A percentile compares a stretch with the other conserved stretches of the same genome.
Evolutionary conservation across 495 filamentous ascomycete species (phyloP).

Genomic region (Neurospora sp.): DNA sequence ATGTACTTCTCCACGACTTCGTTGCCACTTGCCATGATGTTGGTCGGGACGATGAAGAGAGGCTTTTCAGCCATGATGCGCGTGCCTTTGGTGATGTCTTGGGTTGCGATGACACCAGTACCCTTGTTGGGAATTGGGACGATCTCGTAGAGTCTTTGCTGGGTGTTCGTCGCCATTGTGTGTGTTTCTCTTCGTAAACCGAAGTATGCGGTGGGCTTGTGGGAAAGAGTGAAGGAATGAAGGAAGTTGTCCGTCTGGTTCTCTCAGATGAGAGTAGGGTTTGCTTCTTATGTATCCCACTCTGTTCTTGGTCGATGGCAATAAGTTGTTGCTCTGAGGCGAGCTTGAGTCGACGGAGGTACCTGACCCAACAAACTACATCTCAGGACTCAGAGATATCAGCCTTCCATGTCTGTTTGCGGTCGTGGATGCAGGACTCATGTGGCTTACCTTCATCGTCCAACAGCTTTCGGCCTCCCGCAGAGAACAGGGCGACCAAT

Average conservation of each 20-base stretch:
- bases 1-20: background rate
- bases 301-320: background rate
- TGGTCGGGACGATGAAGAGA: slow-evolving; percentile 8
- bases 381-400: background rate
- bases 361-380: background rate
- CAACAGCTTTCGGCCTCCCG: background rate
- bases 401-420: background rate
- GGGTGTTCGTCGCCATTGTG: background rate
- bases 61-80: slow-evolving; percentile 24
- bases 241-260: background rate
- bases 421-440: background rate
- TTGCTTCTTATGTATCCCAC: background rate
- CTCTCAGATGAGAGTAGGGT: background rate
- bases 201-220: background rate
- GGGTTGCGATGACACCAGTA: slow-evolving; percentile 21
- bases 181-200: background rate
- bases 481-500: background rate
- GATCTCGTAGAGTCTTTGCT: background rate
- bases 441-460: background rate
- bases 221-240: background rate
- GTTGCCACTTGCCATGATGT: background rate
- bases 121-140: slow-evolving; percentile 7
- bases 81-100: slow-evolving; percentile 22
- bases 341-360: background rate
- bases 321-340: background rate